Evolutionary conservation across 768 basidiomycete genomes (phyloP).

Genomic region (Tulasnella sp.): DNA sequence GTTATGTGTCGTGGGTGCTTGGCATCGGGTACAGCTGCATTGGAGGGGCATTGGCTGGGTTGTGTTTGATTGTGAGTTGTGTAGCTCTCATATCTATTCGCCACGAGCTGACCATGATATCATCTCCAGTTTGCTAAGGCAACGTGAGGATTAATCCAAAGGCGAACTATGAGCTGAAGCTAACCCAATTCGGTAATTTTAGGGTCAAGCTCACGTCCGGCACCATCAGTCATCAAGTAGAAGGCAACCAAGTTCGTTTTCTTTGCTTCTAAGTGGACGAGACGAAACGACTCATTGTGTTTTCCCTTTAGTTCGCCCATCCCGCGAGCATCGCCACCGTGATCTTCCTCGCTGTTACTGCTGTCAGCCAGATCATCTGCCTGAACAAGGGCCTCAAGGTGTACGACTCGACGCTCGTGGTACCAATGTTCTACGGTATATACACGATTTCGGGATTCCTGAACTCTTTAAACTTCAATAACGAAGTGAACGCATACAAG

Average conservation of each 20-base stretch:
- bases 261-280: not conserved
- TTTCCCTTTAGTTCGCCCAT: constrained; percentile 49
- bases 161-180: not conserved
- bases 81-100: not conserved
- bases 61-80: constrained; percentile 49
- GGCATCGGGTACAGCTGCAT: constrained; percentile 92
- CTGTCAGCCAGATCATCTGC: constrained; percentile 83
- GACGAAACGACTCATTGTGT: not conserved
- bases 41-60: constrained; percentile 83
- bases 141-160: constrained; percentile 32
- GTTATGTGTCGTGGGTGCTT: constrained; percentile 76
- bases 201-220: constrained; percentile 76
- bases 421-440: constrained; percentile 89
- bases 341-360: constrained; percentile 48
- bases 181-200: constrained; percentile 10
- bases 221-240: constrained; percentile 69
- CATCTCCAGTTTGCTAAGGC: constrained; percentile 48
- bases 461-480: constrained; percentile 62
- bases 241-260: constrained; percentile 28
- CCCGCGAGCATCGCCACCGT: constrained; percentile 65
- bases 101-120: not conserved
- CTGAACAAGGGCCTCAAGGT: constrained; percentile 82
- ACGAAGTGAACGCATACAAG: constrained; percentile 75
- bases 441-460: constrained; percentile 75
- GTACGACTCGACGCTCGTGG: constrained; percentile 84